Base-by-base conservation (phyloP, 1,139 yeast genomes). In the Scheffersomyces titani region DNA sequence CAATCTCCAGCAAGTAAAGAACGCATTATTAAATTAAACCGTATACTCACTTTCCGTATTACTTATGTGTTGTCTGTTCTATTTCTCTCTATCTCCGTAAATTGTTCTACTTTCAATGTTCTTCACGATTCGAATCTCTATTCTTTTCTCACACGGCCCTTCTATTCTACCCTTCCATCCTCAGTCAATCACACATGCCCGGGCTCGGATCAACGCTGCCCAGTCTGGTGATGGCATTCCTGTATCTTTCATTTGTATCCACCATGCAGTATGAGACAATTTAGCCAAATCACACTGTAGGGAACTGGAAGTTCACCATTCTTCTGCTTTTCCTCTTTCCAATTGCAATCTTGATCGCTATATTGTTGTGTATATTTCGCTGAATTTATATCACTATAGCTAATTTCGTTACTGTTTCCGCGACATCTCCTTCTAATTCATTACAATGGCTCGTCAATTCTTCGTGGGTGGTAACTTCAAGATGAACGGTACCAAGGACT, bases 381-480 rank as follows among this genome's bases (percentile, higher is more conserved):
- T 30, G 40, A 3, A 30, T 30, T 30, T 30, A 30, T 30, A 30
- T 30, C 40, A 5, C 16, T 30, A 30, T 30, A 30, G 40, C 40
- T 30, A 11, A 11, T 30, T 11, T 30, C 40, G 4, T 30, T 16
- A 3, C 40, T 16, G 16, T 30, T 5, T 30, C 40, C 40, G 40
- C 40, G 13, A 30, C 3, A 11, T 2, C 13, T 30, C 40, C 40
- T 30, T 11, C 16, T 30, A 30, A 30, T 46, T n/a, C 7, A 13
- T 20, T 50, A 69, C 49, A 55, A 70, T 79, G 97, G 87, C 96
- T 76, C 92, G 99, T 84, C 89, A 88, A 81, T 93, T 93, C 84
- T 92, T 94, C 75, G 93, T 90, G 71, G 99, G 98, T 70, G 99
- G 98, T 73, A 94, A 94, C 92, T 93, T 94, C 86, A 94, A 94